Base-by-base conservation (phyloP, 1,139 yeast genomes). In the Debaryomyces udenii region DNA sequence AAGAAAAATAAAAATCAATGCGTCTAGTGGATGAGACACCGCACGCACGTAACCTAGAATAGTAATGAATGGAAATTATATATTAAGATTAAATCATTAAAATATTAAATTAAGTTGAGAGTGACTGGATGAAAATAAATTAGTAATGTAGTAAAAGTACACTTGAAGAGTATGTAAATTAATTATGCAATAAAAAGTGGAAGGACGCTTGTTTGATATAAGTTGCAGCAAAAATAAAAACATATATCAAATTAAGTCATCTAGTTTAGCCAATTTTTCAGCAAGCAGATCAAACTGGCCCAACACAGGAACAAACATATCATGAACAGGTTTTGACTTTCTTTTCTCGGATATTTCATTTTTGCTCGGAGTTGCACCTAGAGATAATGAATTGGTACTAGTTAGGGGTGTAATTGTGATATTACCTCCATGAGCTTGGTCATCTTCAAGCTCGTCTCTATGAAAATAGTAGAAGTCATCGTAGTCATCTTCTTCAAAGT, bases 211-310 rank as follows among this genome's bases (percentile, higher is more conserved):
- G 7, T n/a, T n/a, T n/a, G n/a, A n/a, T n/a, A 20, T 7, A 20
- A 20, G 22, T 6, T 7, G 5, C 22, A 7, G 22, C 22, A 20
- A 20, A 20, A 7, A n/a, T n/a, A 20, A 20, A 20, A 7, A 20
- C 7, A 7, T 20, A 28, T 6, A 3, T 35, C 20, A 43, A n/a
- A 43, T 22, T 15, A 43, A 17, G 7, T 57, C 70, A 47, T 72
- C 75, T 29, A 72, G 56, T 52, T 69, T 74, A 0, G 76, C 76
- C 47, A 72, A 59, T 50, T 66, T 68, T 40, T 69, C 74, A 1
- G 76, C 75, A 47, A 72, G 61, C 49, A 66, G 72, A 48, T 72
- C 78, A 50, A 72, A 68, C 47, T 69, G 68, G 2, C 76, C 76
- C 35, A 72, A 57, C 5, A 72, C 66, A 2, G 78, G 77, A 50